Evolutionary conservation across 1,139 yeast species (phyloP), one percentile per base, ranked within the genome.

Genomic region (Zhuliangozyma blackwelliae): DNA sequence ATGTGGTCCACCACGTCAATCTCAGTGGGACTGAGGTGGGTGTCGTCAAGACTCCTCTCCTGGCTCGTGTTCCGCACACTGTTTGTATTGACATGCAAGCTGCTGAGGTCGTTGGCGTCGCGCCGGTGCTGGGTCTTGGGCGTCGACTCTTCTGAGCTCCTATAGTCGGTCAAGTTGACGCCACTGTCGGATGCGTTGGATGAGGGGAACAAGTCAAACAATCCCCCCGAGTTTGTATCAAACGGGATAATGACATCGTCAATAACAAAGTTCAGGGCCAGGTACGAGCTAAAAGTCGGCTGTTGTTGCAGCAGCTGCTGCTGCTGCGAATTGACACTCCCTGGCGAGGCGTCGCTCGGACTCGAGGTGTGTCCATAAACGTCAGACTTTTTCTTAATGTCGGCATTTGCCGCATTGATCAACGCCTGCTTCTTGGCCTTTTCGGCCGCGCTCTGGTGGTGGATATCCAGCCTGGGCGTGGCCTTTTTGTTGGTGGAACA

Each of bases 401-500:
- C 51, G 16, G 55, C 54, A 29, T 53, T 53, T 7, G 55, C 58
- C 2, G 53, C 57, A 21, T 53, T 46, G 10, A 50, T 47, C 33
- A 57, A 46, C 19, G 60, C 51, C 38, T 51, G 57, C 48, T 59
- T 57, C 49, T 62, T 63, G 7, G 56, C 52, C 40, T 52, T 54
- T 32, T 62, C 68, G 29, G 57, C 42, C 10, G 48, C 50, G 8
- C 44, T 36, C 43, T 43, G 36, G 31, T 43, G 49, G 32, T 41
- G 48, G 10, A 41, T 36, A 28, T 38, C 40, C 16, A 39, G 40
- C 27, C 39, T 54, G 25, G 33, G 38, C 20, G 38, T 40, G 5
- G 32, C 39, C 33, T 47, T 45, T 36, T 43, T 51, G 31, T 41
- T 35, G n/a, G 45, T 36, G 34, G 75, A 68, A 53, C 90, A 83